phyloP scores from a whole-genome alignment of 2,329 filamentous ascomycete species.

The Elsinoe australis region DNA sequence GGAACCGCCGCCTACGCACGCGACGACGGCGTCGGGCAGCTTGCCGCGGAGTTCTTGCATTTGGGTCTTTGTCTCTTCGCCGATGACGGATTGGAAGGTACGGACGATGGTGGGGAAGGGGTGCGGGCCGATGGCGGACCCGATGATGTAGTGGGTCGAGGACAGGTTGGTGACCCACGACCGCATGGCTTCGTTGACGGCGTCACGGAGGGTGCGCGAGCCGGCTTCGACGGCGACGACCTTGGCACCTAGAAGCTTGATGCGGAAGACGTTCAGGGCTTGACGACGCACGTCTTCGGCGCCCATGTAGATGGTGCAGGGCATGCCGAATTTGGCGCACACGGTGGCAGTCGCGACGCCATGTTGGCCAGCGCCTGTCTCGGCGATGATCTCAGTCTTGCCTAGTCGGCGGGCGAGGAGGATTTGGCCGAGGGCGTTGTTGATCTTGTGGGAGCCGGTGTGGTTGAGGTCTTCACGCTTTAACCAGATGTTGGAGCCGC shows the following conservation, averaged over 20 bases:
- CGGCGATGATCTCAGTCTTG: conserved; percentile 95
- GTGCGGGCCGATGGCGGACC: conserved; percentile 93
- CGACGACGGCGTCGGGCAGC: conserved; percentile 90
- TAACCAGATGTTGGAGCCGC: conserved; percentile 92
- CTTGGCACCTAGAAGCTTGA: conserved; percentile 87
- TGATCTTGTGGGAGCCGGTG: conserved; percentile 98
- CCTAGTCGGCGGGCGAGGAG: conserved; percentile 77
- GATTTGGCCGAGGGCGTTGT: conserved; percentile 92
- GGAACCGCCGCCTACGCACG: conserved; percentile 89
- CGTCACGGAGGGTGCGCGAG: conserved; percentile 53
- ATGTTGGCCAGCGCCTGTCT: conserved; percentile 95
- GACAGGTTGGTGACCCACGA: conserved; percentile 89
- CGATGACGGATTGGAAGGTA: conserved; percentile 96
- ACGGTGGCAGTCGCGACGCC: conserved; percentile 96
- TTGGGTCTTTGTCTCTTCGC: conserved; percentile 86
- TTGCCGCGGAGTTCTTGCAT: conserved; percentile 78
- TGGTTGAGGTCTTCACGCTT: conserved; percentile 98
- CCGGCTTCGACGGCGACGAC: conserved; percentile 91
- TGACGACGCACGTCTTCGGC: conserved; percentile 94
- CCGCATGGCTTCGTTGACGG: conserved; percentile 91
- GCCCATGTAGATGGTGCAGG: conserved; percentile 97
- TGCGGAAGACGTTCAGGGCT: conserved; percentile 95
- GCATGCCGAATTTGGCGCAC: conserved; percentile 96
- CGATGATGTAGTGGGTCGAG: conserved; percentile 96
- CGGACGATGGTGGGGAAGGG: conserved; percentile 96